Evolutionary conservation across 805 yeast species (phyloP), one percentile per base, ranked within the genome.

Genomic region (Cyberlindnera mrakii): DNA sequence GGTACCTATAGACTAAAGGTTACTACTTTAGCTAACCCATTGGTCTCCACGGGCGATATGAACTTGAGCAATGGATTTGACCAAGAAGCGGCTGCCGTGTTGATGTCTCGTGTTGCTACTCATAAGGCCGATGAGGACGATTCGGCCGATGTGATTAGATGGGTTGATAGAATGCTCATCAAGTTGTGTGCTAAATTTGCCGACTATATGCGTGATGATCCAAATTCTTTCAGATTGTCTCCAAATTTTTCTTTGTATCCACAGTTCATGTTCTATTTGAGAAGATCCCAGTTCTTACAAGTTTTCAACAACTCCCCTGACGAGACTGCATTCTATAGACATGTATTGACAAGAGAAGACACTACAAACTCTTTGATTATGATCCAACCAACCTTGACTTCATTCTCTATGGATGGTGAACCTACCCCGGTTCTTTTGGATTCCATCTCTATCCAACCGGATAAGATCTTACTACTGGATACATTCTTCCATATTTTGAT

Each of bases 251-350:
- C 88, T 35, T 71, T 91, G 61, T 85, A 87, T 60, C 99, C 99
- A 23, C 99, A 93, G 66, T 95, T 93, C 59, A 83, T 93, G 66
- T 93, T 85, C 69, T 95, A 93, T 63, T 73, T 93, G 67, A 85
- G 99, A 69, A 82, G 99, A 64, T 88, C 97, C 1, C 98, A 91
- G 66, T 90, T 93, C 64, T 71, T 93, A 63, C 95, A 88, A 64
- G 96, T 91, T 36, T 93, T 93, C 74, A 93, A 93, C 68, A 90
- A 90, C 66, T 93, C 99, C 6, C 99, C 99, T 2, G 99, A 93
- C 70, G 99, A 93, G 70, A 89, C 98, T 35, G 96, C 96, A 32
- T 93, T 90, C 66, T 88, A 91, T 67, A 81, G 97, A 63, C 99
- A 93, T 64, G 82, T 88, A 15, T 77, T 93, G 60, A 76, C 85